phyloP scores from a whole-genome alignment of 2,329 filamentous ascomycete genomes.

The Penicillium sp. region DNA sequence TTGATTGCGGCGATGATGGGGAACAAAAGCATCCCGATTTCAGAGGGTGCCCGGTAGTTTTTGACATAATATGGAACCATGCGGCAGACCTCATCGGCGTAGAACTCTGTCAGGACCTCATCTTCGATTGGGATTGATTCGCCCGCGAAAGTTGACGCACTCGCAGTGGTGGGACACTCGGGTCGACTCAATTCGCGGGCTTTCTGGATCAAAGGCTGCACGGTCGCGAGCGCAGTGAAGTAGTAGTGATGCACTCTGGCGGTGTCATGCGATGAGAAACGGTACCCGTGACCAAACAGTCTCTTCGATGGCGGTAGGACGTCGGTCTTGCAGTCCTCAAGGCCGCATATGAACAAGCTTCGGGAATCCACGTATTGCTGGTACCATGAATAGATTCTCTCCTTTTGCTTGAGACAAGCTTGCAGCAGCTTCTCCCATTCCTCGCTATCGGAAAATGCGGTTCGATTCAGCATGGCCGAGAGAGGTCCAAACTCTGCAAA shows the following conservation, averaged over 20 bases:
- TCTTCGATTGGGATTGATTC: background rate
- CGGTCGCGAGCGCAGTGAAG: conserved; percentile 1
- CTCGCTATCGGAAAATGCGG: background rate
- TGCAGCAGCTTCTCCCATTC: background rate
- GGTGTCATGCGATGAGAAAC: conserved; percentile 1
- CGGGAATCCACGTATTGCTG: background rate
- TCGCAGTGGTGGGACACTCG: background rate
- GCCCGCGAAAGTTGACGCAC: too few relatives aligned
- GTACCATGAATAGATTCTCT: conserved; percentile 1
- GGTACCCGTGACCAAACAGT: conserved; percentile 1
- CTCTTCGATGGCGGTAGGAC: background rate
- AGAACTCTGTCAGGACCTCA: background rate
- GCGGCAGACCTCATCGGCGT: background rate
- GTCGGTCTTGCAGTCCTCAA: conserved; percentile 1
- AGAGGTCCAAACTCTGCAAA: conserved; percentile 4
- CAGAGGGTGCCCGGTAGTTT: background rate
- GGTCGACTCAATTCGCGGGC: background rate
- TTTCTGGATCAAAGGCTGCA: conserved; percentile 2
- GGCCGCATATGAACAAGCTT: background rate
- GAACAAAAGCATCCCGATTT: conserved; percentile 1
- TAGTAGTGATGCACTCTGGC: conserved; percentile 5
- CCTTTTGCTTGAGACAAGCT: background rate
- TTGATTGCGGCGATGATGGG: conserved; percentile 1
- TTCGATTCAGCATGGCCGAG: background rate
- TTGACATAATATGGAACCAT: background rate